A percentile compares a stretch with the other conserved stretches of the same genome.
phyloP scores from a whole-genome alignment of 2,329 filamentous ascomycete species.

The Cadophora luteo-olivacea region DNA sequence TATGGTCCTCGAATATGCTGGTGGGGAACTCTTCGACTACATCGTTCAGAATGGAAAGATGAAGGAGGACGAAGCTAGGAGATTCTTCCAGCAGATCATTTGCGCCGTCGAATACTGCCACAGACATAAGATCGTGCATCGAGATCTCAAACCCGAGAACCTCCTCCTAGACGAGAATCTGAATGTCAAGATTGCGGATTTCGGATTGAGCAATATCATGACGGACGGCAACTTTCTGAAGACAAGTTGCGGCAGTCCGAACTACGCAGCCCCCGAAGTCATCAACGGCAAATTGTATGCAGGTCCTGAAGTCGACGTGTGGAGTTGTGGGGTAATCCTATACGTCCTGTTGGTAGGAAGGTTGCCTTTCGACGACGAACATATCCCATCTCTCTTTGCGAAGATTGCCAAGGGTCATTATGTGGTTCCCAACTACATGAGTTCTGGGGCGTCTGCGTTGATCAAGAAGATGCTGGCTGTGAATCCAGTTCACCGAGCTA shows the following conservation, averaged over 20 bases:
- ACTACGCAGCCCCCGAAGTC: constrained; percentile 97
- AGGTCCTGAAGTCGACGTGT: constrained; percentile 96
- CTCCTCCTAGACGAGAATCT: constrained; percentile 91
- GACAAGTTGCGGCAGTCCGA: constrained; percentile 96
- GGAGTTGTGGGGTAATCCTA: constrained; percentile 93
- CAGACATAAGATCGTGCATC: constrained; percentile 97
- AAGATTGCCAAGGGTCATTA: constrained; percentile 97
- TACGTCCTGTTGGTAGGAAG: constrained; percentile 83
- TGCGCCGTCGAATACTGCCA: constrained; percentile 99
- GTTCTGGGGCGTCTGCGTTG: constrained; percentile 77
- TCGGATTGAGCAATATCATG: constrained; percentile 99
- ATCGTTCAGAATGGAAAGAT: constrained; percentile 94
- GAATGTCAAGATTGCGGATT: constrained; percentile 99
- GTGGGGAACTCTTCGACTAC: constrained; percentile 96
- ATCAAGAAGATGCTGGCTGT: constrained; percentile 96
- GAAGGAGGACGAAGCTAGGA: constrained; percentile 88
- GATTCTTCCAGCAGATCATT: constrained; percentile 99
- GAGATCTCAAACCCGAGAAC: constrained; percentile 97
- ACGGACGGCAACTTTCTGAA: constrained; percentile 99
- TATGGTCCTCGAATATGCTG: constrained; percentile 98
- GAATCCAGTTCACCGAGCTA: constrained; percentile 92
- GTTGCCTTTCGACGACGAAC: constrained; percentile 96
- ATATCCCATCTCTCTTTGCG: constrained; percentile 95
- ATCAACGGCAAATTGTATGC: constrained; percentile 98
- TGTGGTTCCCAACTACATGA: constrained; percentile 90